A percentile compares a stretch with the other conserved stretches of the same genome.
Conservation (phyloP, 208 protist genomes). For the Plasmodiophora brassicae region DNA sequence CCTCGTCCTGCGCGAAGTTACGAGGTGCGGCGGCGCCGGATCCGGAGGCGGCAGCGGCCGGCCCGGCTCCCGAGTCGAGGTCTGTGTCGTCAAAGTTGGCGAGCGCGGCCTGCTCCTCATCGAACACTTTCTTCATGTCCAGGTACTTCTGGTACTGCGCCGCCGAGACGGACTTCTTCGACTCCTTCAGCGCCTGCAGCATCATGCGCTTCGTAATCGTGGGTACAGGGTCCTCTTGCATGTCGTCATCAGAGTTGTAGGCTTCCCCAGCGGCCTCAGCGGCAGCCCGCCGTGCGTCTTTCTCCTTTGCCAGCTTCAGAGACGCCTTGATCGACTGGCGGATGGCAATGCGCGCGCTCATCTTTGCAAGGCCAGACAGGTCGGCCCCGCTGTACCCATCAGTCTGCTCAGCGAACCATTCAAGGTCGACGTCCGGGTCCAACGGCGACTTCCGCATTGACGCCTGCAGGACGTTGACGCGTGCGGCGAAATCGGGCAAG, state of each 20-base stretch:
- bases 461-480: constrained; percentile 92
- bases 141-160: constrained; percentile 76
- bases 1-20: not conserved
- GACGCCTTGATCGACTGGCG: constrained; percentile 71
- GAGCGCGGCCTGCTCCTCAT: constrained; percentile 25
- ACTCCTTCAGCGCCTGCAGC: constrained; percentile 69
- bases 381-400: constrained; percentile 99
- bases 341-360: constrained; percentile 78
- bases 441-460: constrained; percentile 95
- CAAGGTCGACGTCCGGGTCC: constrained; percentile 86
- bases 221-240: constrained; percentile 52
- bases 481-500: constrained; percentile 92
- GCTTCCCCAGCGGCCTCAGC: constrained; percentile 35
- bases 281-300: not conserved
- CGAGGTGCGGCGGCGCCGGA: not conserved
- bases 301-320: constrained; percentile 37
- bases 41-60: not conserved
- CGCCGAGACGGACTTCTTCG: constrained; percentile 75
- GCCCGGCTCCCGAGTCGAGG: not conserved
- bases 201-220: constrained; percentile 73
- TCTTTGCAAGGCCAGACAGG: constrained; percentile 71
- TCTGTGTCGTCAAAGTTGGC: constrained; percentile 15
- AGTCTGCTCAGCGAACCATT: constrained; percentile 86
- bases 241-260: constrained; percentile 59
- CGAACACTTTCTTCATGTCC: constrained; percentile 33